phyloP scores from a whole-genome alignment of 371 early-diverging fungal genomes.

The Batrachochytrium dendrobatidis region DNA sequence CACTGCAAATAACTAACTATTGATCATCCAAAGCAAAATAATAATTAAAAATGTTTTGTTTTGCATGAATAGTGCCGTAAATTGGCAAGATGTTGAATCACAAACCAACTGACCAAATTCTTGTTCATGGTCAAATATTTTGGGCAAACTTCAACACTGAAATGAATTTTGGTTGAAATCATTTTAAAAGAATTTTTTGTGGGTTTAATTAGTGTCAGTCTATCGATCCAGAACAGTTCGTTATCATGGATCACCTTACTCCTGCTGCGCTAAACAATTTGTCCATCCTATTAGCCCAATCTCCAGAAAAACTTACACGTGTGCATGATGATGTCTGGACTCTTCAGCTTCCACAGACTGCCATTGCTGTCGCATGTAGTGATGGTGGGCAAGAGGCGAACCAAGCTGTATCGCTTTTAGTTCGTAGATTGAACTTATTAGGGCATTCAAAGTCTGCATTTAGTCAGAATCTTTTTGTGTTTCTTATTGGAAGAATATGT shows the following conservation, averaged over 20 bases:
- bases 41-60: no score
- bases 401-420: background rate
- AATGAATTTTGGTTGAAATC: background rate
- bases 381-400: background rate
- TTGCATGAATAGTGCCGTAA: no score
- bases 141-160: no score
- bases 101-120: background rate
- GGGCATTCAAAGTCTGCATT: background rate
- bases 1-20: no score
- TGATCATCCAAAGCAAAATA: no score
- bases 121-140: background rate
- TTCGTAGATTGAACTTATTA: background rate
- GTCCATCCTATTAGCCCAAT: background rate
- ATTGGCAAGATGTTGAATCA: no score
- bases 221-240: background rate
- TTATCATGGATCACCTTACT: background rate
- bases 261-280: background rate
- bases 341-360: background rate
- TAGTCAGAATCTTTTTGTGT: background rate
- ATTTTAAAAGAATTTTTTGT: background rate
- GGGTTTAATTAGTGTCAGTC: background rate
- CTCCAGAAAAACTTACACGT: background rate
- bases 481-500: background rate
- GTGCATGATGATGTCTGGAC: background rate
- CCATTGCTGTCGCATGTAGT: background rate